Conservation (phyloP, 306 rosid species). For the Argentina anserina region DNA sequence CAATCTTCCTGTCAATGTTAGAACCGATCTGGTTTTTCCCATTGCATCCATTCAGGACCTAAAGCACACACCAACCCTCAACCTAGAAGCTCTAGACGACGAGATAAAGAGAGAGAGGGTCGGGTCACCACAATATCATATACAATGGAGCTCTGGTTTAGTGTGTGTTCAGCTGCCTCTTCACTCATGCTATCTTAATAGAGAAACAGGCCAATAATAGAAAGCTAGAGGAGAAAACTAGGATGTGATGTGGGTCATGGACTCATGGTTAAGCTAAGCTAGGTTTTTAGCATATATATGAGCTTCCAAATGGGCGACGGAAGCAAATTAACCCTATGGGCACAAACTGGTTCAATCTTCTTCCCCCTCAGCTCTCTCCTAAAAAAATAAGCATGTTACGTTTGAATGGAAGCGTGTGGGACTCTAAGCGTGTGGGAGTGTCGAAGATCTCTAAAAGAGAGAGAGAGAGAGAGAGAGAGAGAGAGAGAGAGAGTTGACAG, state of each 20-base stretch:
- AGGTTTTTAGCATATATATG: not conserved
- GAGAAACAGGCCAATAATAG: not conserved
- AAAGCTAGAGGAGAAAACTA: not conserved
- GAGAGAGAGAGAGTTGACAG: not conserved
- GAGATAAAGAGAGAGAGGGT: not conserved
- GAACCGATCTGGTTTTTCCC: conserved; percentile 34
- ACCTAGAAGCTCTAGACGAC: not conserved
- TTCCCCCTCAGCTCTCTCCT: not conserved
- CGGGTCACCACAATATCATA: conserved; percentile 2
- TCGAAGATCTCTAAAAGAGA: not conserved
- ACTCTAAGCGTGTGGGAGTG: conserved; percentile 12
- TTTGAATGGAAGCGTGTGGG: conserved; percentile 10
- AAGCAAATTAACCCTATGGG: not conserved
- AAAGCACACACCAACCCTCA: not conserved
- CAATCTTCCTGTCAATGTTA: conserved; percentile 36
- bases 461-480: conserved; percentile 9
- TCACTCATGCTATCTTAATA: not conserved
- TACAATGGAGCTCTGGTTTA: not conserved
- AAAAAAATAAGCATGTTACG: not conserved
- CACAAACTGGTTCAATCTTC: not conserved
- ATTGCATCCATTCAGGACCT: conserved; percentile 22
- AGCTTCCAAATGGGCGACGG: not conserved
- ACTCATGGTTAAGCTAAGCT: not conserved
- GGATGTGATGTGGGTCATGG: not conserved
- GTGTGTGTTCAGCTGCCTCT: not conserved